Conservation (phyloP, 257 asterid species). For the Solanum tarapatanum region DNA sequence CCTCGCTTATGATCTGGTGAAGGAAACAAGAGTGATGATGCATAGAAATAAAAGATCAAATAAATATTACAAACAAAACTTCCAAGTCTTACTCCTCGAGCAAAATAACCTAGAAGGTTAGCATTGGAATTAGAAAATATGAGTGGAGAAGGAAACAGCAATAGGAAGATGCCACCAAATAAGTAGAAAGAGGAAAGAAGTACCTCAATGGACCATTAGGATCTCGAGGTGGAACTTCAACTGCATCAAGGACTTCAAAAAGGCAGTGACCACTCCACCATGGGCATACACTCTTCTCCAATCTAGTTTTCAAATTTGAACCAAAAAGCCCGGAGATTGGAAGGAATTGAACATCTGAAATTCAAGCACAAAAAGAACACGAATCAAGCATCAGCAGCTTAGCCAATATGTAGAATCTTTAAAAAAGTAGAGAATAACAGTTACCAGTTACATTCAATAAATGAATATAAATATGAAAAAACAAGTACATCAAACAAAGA, state of each 20-base stretch:
- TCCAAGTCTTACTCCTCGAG: neutral
- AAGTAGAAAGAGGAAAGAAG: neutral
- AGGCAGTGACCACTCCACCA: slow-evolving; percentile 95
- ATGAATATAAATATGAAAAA: neutral
- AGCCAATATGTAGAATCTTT: neutral
- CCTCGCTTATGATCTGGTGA: neutral
- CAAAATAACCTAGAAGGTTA: neutral
- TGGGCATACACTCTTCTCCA: slow-evolving; percentile 55
- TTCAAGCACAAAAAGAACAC: neutral
- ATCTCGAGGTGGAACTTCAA: slow-evolving; percentile 77
- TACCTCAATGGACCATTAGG: slow-evolving; percentile 94
- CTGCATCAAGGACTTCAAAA: slow-evolving; percentile 85
- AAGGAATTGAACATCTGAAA: slow-evolving; percentile 71
- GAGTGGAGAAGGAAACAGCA: neutral
- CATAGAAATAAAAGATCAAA: neutral
- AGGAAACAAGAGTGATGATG: neutral
- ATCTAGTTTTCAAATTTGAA: slow-evolving; percentile 56
- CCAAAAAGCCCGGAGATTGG: slow-evolving; percentile 93
- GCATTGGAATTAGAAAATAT: neutral
- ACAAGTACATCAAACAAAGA: neutral
- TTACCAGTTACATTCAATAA: neutral
- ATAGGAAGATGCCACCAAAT: neutral
- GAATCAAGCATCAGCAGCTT: neutral
- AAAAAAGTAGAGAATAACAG: slow-evolving; percentile 11
- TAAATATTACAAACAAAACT: neutral